Evolutionary conservation across 2,329 filamentous ascomycete species (phyloP), one percentile per base, ranked within the genome.

Genomic region (Microsporum audouinii): DNA sequence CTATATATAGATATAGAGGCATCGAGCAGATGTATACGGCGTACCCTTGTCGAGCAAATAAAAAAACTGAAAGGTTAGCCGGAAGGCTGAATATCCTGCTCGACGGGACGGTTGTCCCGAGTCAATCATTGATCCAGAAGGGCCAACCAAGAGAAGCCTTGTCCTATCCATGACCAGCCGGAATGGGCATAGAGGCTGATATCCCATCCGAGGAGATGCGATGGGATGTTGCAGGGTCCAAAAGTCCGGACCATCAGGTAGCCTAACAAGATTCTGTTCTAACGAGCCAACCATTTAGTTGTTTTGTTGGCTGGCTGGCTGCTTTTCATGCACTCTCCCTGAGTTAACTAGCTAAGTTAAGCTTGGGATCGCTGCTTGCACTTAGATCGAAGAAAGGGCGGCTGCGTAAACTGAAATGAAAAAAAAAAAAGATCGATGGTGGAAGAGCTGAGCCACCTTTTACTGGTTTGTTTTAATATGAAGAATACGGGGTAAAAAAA

Each of bases 1-100:
- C 49, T 55, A 55, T 55, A 55, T 55, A 55, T 55, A 55, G 49
- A 55, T 55, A 29, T 17, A 55, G 31, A 55, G 49, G 49, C 33
- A 55, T 31, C 49, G 31, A 34, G 39, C 31, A 55, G 29, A 55
- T 34, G 49, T 55, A 55, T 36, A 55, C 33, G 33, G 49, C 6
- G 49, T 34, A 55, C 49, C 49, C 49, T 34, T 33, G 49, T 55
- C 49, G 12, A n/a, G 49, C 49, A 55, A 55, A 55, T 49, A 29
- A 55, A 4, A 36, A 23, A 10, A 27, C 7, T 10, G n/a, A 36
- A 55, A 55, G 49, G 49, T 55, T 55, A 36, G 49, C 49, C 49
- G 49, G 49, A 55, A 55, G 49, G 49, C 49, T 55, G 49, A 36
- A 55, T 31, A 36, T 23, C 33, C 49, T 34, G 49, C 49, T 31